A percentile compares a stretch with the other conserved stretches of the same genome.
Conservation (phyloP, 2,329 filamentous ascomycete genomes). For the Parafenestella ontariensis region DNA sequence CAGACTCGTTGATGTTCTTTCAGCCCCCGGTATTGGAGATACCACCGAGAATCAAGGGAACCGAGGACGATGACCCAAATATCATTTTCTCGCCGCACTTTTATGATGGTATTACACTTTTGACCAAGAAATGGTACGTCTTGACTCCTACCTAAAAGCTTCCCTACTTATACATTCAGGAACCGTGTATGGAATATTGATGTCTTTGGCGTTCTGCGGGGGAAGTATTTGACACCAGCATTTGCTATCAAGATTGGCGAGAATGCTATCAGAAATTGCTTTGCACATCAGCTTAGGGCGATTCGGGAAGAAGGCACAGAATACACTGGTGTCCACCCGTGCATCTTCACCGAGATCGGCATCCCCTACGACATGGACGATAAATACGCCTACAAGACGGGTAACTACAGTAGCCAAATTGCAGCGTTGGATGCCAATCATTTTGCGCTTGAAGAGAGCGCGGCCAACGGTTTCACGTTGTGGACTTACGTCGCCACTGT, state of each 20-base stretch:
- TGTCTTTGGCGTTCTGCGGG: slow-evolving; percentile 88
- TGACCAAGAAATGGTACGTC: slow-evolving; percentile 90
- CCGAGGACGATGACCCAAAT: slow-evolving; percentile 83
- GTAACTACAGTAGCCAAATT: slow-evolving; percentile 91
- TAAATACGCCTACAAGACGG: slow-evolving; percentile 92
- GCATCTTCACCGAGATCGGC: slow-evolving; percentile 91
- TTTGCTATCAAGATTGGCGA: slow-evolving; percentile 94
- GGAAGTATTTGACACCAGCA: slow-evolving; percentile 84
- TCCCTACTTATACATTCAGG: slow-evolving; percentile 47
- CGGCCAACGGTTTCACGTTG: slow-evolving; percentile 83
- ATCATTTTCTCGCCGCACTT: slow-evolving; percentile 95
- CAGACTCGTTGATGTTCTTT: slow-evolving; percentile 84
- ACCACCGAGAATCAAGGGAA: slow-evolving; percentile 86
- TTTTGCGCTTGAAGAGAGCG: slow-evolving; percentile 85
- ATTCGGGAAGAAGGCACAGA: slow-evolving; percentile 88
- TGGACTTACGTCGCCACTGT: slow-evolving; percentile 85
- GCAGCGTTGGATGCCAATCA: slow-evolving; percentile 96
- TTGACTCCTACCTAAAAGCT: no score
- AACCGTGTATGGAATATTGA: slow-evolving; percentile 98
- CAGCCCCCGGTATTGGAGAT: slow-evolving; percentile 93
- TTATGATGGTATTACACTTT: slow-evolving; percentile 94
- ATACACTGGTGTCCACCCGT: slow-evolving; percentile 86
- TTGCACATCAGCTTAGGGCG: slow-evolving; percentile 83
- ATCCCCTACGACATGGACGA: slow-evolving; percentile 99
- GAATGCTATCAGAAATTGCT: slow-evolving; percentile 90